Evolutionary conservation across 345 rosid species (phyloP), one percentile per base, ranked within the genome.

Genomic region (Pugionium dolabratum): DNA sequence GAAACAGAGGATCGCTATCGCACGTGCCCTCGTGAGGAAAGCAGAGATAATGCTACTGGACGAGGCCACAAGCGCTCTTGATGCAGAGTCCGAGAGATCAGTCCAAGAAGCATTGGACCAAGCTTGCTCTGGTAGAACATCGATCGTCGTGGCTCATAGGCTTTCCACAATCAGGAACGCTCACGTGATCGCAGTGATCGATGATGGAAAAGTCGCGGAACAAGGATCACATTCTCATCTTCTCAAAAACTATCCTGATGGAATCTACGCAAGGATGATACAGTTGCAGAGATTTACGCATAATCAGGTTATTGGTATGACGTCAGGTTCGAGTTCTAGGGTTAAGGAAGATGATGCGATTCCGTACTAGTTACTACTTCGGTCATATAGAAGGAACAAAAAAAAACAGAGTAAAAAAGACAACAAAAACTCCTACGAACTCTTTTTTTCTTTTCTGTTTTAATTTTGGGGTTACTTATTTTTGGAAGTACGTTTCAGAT

Each of bases 51-150:
- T 88, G 92, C 81, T 94, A 62, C 93, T 94, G 0, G 99, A 94
- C 33, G 99, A 94, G 71, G 99, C 99, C 25, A 94, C 99, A 33
- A 94, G 99, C 40, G 95, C 99, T 1, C 89, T 94, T 2, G 99
- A 88, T 70, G 85, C 85, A 0, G 99, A 94, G 75, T 90, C 97
- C 1, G 97, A 90, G 80, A 86, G 92, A 69, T 88, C 90, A 0
- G 99, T 94, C 41, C 97, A 90, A 74, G 99, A 90, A 66, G 96
- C 97, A 27, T 79, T 94, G 50, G 96, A 94, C 74, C 91, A 89
- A 0, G 96, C 96, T 49, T 94, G 95, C 69, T 74, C 91, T 1
- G 97, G 99, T 37, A 94, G 83, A 74, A 94, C 96, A 5, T 90
- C 97, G 0, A 87, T 94, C 1, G 82, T 90, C 26, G 99, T 90